These are phyloP conservation scores for Rhynchosporium secalis DNA, from an alignment of 2,329 filamentous ascomycete species.

Conservation along the genomic window DNA sequence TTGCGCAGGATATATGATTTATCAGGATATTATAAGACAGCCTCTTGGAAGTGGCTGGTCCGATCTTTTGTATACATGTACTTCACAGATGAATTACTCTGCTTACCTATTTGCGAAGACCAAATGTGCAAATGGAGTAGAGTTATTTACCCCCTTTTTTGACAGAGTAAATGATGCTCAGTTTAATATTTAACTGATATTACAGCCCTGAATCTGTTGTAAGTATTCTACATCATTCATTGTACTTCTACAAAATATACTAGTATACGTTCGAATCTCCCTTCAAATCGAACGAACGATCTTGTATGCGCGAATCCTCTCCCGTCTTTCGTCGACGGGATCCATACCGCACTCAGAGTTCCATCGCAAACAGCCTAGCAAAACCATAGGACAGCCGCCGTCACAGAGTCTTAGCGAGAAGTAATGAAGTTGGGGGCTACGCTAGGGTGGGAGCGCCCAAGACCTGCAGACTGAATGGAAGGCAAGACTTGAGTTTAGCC, in stretches of 20 bases:
- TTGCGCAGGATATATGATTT: background rate
- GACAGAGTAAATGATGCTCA: background rate
- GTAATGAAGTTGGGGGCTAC: no score
- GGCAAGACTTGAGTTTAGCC: background rate
- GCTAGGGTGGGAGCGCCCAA: no score
- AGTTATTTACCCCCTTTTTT: background rate
- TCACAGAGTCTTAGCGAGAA: background rate
- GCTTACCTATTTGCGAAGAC: background rate
- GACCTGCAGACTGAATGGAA: no score
- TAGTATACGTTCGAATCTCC: no score
- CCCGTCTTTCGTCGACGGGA: background rate
- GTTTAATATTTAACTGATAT: background rate
- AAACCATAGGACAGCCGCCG: background rate
- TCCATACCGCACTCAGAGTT: background rate
- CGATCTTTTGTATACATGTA: conserved; percentile 5
- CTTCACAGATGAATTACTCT: background rate
- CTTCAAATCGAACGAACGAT: no score
- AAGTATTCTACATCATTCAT: background rate
- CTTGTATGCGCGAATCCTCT: no score
- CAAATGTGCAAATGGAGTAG: background rate
- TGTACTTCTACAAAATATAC: no score
- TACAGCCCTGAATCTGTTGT: no score
- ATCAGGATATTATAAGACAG: background rate
- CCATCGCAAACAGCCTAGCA: background rate
- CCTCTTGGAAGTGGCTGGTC: conserved; percentile 9